Conservation (phyloP, 1,284 basidiomycete genomes). For the Rhizoctonia solani region DNA sequence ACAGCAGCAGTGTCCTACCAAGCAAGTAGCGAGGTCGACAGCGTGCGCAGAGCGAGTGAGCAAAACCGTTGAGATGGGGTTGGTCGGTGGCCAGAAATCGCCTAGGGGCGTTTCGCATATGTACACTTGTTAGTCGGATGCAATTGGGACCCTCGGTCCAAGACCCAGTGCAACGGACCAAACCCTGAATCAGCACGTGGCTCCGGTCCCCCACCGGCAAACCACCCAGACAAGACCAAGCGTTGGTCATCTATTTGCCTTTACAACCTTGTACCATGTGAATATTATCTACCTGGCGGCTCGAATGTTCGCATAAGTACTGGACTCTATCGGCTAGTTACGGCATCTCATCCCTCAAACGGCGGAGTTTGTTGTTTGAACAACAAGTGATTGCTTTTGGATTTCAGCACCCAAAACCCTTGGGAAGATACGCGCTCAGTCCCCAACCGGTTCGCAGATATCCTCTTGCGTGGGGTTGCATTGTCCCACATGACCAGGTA, state of each 20-base stretch:
- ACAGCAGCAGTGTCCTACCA: conserved; percentile 1
- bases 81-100: conserved; percentile 10
- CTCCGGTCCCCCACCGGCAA: not conserved
- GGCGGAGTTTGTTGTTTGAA: conserved; percentile 31
- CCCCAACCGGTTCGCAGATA: not conserved
- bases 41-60: not conserved
- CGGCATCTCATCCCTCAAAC: conserved; percentile 6
- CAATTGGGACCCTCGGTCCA: conserved; percentile 13
- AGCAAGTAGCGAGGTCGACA: conserved; percentile 8
- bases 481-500: conserved; percentile 15
- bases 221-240: not conserved
- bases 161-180: not conserved
- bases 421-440: not conserved
- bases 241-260: not conserved
- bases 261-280: not conserved
- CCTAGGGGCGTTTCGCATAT: conserved; percentile 35
- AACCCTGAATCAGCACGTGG: conserved; percentile 16
- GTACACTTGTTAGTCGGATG: conserved; percentile 28
- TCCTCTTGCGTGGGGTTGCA: not conserved
- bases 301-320: no score
- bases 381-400: not conserved
- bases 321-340: no score
- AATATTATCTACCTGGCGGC: not conserved
- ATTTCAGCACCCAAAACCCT: not conserved
- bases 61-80: conserved; percentile 19